Evolutionary conservation across 2,329 filamentous ascomycete genomes (phyloP), one percentile per base, ranked within the genome.

Genomic region (Stagonosporopsis vannaccii): DNA sequence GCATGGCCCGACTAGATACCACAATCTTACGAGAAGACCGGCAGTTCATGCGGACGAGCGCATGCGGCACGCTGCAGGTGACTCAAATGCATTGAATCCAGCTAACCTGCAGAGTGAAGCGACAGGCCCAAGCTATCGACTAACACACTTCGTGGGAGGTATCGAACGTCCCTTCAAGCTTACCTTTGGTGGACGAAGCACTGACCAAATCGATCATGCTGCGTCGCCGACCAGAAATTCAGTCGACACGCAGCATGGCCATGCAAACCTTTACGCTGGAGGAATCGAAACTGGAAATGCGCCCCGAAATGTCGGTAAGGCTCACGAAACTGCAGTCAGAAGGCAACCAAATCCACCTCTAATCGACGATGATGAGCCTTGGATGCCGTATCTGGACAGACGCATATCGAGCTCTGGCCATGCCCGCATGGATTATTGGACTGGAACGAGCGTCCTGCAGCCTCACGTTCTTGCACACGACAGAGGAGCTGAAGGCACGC

Each of bases 331-430:
- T 25, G 30, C 15, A 37, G 20, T 42, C 22, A 39, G 32, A 43
- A 43, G 32, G 32, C 47, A 37, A 15, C 19, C 36, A 26, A 22
- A 39, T 17, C 19, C 32, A 46, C 37, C 22, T 28, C 32, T 59
- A 39, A 70, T 65, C 62, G 59, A 66, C 63, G 68, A 72, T 66
- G 65, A 69, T 37, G 58, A 63, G 37, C 58, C 59, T 23, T 73
- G 71, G 73, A 68, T 46, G 53, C 49, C 51, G 28, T 68, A 69
- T 52, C 41, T 74, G 26, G 61, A 54, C 48, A 62, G 65, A 48
- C 49, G 52, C 32, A 62, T 61, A 28, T 46, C 51, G 37, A 63
- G 57, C 45, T 70, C 71, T 59, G 65, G 61, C 49, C 58, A 61
- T 46, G 63, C 61, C 19, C 50, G 54, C 17, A 50, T 55, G 36